These are phyloP conservation scores for Roridomyces roridus DNA, from an alignment of 768 basidiomycete species.

Conservation along the genomic window DNA sequence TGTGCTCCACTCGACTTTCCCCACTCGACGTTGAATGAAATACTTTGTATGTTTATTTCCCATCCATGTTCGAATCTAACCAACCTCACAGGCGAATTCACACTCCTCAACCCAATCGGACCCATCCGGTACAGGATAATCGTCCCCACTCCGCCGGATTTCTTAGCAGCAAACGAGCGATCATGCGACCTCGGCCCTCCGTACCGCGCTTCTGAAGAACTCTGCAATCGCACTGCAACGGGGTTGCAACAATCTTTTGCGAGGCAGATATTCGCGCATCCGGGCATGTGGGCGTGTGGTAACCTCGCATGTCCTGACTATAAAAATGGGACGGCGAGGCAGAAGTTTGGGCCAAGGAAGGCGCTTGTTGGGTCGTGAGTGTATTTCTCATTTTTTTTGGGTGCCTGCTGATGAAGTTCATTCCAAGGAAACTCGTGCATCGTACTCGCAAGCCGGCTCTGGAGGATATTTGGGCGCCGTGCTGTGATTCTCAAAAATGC, in stretches of 20 bases:
- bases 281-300: too few species aligned
- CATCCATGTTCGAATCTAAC: not conserved
- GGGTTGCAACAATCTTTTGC: not conserved
- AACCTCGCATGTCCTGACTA: too few species aligned
- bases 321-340: too few species aligned
- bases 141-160: not conserved
- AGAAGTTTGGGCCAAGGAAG: too few species aligned
- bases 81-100: not conserved
- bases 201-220: not conserved
- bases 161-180: not conserved
- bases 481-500: not conserved
- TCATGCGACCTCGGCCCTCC: not conserved
- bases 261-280: not conserved
- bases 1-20: constrained; percentile 1
- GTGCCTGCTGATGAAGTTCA: too few species aligned
- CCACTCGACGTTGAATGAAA: not conserved
- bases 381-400: not conserved
- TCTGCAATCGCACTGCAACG: not conserved
- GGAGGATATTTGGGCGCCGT: constrained; percentile 9
- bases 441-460: constrained; percentile 2
- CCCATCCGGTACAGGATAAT: not conserved
- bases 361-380: not conserved
- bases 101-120: not conserved
- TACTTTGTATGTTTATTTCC: not conserved
- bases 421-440: constrained; percentile 7